Conservation (phyloP, 768 basidiomycete genomes). For the Naganishia randhawae region DNA sequence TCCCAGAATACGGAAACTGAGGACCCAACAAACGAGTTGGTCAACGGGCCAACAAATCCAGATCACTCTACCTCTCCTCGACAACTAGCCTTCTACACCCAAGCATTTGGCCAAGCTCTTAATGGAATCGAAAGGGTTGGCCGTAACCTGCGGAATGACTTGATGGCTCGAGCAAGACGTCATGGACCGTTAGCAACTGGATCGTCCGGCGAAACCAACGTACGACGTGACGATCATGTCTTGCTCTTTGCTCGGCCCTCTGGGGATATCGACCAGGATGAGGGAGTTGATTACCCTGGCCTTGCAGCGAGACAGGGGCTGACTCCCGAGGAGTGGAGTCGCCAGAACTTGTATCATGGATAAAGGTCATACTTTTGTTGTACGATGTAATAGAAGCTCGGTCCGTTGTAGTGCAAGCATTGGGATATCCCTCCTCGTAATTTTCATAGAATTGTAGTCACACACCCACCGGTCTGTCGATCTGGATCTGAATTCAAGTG, state of each 20-base stretch:
- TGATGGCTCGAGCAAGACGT: slow-evolving; percentile 13
- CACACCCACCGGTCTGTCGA: background rate
- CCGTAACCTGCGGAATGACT: background rate
- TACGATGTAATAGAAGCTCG: background rate
- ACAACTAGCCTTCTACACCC: slow-evolving; percentile 21
- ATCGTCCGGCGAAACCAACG: background rate
- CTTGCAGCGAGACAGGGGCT: slow-evolving; percentile 22
- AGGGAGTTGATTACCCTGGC: slow-evolving; percentile 24
- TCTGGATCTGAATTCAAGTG: too few relatives aligned
- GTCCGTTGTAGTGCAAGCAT: slow-evolving; percentile 11
- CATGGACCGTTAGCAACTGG: slow-evolving; percentile 10
- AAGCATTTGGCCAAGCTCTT: slow-evolving; percentile 9
- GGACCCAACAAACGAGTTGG: slow-evolving; percentile 22
- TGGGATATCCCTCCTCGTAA: background rate
- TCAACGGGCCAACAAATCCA: slow-evolving; percentile 18
- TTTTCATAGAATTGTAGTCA: background rate
- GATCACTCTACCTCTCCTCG: slow-evolving; percentile 8
- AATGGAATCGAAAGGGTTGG: slow-evolving; percentile 7
- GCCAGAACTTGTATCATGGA: slow-evolving; percentile 27
- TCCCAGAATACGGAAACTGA: slow-evolving; percentile 16
- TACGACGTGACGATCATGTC: slow-evolving; percentile 12
- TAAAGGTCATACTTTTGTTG: slow-evolving; percentile 9
- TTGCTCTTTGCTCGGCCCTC: slow-evolving; percentile 15
- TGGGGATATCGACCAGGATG: slow-evolving; percentile 24
- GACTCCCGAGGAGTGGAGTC: slow-evolving; percentile 25